Conservation (phyloP, 345 rosid species). For the Eucalyptus victrix region DNA sequence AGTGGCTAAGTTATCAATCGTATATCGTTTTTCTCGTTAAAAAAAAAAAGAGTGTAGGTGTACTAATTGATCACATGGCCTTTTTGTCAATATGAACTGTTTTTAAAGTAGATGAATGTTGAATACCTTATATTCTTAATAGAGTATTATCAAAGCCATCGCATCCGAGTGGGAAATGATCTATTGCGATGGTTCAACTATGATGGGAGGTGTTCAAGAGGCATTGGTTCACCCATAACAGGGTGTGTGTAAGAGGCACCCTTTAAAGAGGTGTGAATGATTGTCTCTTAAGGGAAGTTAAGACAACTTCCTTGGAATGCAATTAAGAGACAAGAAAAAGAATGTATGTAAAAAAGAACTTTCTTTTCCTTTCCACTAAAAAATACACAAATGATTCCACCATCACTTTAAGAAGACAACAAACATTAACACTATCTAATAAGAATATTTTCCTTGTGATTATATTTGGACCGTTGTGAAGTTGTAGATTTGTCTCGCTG, state of each 20-base stretch:
- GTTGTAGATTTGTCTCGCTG: not conserved
- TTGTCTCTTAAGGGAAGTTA: not conserved
- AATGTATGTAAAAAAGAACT: too few species aligned
- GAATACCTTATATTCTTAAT: too few species aligned
- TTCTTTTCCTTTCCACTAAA: not conserved
- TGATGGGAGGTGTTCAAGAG: not conserved
- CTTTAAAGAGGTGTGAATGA: not conserved
- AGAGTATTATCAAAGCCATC: not conserved
- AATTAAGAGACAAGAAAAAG: not conserved
- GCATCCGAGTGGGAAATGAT: not conserved
- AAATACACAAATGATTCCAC: too few species aligned
- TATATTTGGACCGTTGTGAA: not conserved
- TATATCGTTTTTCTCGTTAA: too few species aligned
- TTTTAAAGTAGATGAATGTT: not conserved
- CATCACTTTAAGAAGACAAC: not conserved
- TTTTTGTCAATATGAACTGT: accelerated
- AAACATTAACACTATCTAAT: not conserved
- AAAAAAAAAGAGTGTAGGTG: not conserved
- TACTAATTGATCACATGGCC: not conserved
- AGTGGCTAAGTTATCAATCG: too few species aligned
- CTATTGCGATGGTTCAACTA: not conserved
- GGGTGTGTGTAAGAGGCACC: not conserved
- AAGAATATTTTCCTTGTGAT: not conserved
- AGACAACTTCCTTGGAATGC: not conserved
- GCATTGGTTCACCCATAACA: not conserved